A percentile compares a stretch with the other conserved stretches of the same genome.
These are phyloP conservation scores for Graphiopsis chlorocephala DNA, from an alignment of 2,329 filamentous ascomycete species.

Conservation along the genomic window DNA sequence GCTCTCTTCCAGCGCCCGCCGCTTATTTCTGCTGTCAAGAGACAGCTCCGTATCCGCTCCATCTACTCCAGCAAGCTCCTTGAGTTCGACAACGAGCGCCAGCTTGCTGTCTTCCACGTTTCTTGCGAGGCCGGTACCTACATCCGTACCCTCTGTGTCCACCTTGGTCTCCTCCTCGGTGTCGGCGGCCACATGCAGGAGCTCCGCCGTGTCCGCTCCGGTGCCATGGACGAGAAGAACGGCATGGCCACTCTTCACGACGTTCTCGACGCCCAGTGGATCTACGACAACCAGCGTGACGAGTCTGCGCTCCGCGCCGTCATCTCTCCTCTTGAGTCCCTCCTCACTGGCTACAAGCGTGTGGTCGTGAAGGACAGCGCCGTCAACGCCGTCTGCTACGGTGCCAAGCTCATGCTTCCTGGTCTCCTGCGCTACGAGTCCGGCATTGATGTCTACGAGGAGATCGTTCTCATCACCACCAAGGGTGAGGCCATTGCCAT, in stretches of 20 bases:
- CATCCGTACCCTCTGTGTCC: slow-evolving; percentile 96
- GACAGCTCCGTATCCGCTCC: slow-evolving; percentile 94
- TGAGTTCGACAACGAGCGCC: slow-evolving; percentile 97
- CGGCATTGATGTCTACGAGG: slow-evolving; percentile 89
- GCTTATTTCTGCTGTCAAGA: slow-evolving; percentile 97
- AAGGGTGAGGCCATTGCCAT: slow-evolving; percentile 98
- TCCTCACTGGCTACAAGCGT: slow-evolving; percentile 91
- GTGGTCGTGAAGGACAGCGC: slow-evolving; percentile 96
- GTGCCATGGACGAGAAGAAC: slow-evolving; percentile 90
- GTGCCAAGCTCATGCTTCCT: slow-evolving; percentile 98
- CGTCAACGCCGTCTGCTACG: slow-evolving; percentile 97
- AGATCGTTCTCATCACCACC: slow-evolving; percentile 96
- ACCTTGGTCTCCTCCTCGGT: slow-evolving; percentile 73
- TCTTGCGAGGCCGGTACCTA: slow-evolving; percentile 98
- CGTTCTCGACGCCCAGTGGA: slow-evolving; percentile 93
- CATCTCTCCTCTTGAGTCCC: slow-evolving; percentile 87
- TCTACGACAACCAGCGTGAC: slow-evolving; percentile 91
- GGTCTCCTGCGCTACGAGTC: slow-evolving; percentile 90
- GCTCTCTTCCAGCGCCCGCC: slow-evolving; percentile 96
- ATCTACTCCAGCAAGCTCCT: slow-evolving; percentile 93
- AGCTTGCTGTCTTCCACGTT: slow-evolving; percentile 98
- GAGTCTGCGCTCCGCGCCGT: slow-evolving; percentile 89
- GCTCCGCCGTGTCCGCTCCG: slow-evolving; percentile 86
- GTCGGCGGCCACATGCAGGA: slow-evolving; percentile 99
- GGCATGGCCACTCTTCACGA: slow-evolving; percentile 92